These are phyloP conservation scores for Silene vulgaris DNA, from an alignment of 179 eudicot genomes.

Conservation along the genomic window DNA sequence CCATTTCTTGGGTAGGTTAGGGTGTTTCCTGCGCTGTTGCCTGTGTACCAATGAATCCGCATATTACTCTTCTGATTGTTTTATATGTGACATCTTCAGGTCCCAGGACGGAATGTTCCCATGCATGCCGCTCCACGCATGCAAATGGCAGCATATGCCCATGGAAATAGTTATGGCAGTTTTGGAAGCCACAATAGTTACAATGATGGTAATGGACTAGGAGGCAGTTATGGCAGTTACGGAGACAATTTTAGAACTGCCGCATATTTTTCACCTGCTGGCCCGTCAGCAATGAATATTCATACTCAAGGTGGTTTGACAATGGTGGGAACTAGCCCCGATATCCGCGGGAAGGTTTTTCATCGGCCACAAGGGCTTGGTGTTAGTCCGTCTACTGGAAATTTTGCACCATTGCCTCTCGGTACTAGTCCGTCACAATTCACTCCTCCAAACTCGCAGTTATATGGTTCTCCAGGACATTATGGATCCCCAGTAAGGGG, in stretches of 20 bases:
- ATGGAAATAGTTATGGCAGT: slow-evolving; percentile 87
- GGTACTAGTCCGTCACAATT: slow-evolving; percentile 98
- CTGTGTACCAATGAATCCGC: background rate
- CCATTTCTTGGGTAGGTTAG: too few species aligned
- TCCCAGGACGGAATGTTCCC: slow-evolving; percentile 53
- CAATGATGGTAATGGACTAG: slow-evolving; percentile 61
- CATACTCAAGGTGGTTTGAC: slow-evolving; percentile 54
- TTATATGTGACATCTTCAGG: slow-evolving; percentile 37
- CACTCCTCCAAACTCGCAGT: slow-evolving; percentile 75
- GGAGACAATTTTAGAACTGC: slow-evolving; percentile 71
- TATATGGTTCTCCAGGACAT: slow-evolving; percentile 77
- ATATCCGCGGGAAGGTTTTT: slow-evolving; percentile 55
- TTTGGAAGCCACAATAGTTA: slow-evolving; percentile 96
- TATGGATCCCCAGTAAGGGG: slow-evolving; percentile 89
- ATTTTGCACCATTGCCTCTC: slow-evolving; percentile 79
- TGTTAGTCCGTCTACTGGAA: slow-evolving; percentile 73
- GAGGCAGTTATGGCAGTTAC: slow-evolving; percentile 90
- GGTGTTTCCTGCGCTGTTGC: background rate
- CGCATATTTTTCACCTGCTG: slow-evolving; percentile 78
- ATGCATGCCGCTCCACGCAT: slow-evolving; percentile 56
- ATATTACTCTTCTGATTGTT: slow-evolving; percentile 9
- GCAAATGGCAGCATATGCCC: slow-evolving; percentile 59
- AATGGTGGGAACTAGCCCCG: slow-evolving; percentile 83
- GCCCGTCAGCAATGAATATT: slow-evolving; percentile 69
- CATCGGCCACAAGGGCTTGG: slow-evolving; percentile 72